phyloP scores from a whole-genome alignment of 495 filamentous ascomycete genomes.

The Parathielavia appendiculata region DNA sequence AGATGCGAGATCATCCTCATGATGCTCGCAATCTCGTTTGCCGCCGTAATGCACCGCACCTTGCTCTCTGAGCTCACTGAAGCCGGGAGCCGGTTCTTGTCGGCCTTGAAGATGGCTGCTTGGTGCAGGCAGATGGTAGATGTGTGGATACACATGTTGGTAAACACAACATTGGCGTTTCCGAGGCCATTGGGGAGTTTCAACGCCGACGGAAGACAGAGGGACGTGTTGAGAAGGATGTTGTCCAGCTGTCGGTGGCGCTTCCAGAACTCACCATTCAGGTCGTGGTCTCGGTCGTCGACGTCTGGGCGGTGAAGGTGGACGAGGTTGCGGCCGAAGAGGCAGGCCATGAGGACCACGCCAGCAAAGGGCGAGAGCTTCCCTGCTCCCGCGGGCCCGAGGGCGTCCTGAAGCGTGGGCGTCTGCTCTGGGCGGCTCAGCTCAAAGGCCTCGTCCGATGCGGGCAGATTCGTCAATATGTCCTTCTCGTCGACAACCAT shows the following conservation, averaged over 20 bases:
- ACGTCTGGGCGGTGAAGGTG: constrained; percentile 87
- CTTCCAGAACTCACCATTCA: constrained; percentile 95
- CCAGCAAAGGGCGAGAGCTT: constrained; percentile 75
- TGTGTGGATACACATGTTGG: constrained; percentile 95
- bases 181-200: constrained; percentile 70
- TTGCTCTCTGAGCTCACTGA: constrained; percentile 83
- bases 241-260: constrained; percentile 86
- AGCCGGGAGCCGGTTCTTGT: constrained; percentile 75
- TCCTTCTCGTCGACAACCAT: constrained; percentile 90
- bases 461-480: constrained; percentile 79
- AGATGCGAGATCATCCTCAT: constrained; percentile 94
- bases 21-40: constrained; percentile 89
- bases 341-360: constrained; percentile 73
- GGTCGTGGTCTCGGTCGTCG: constrained; percentile 78
- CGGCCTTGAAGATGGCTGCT: constrained; percentile 94
- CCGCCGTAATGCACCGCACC: constrained; percentile 85
- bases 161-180: constrained; percentile 86
- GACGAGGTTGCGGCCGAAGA: constrained; percentile 91
- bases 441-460: constrained; percentile 81
- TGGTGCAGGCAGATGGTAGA: constrained; percentile 97
- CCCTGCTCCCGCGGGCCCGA: constrained; percentile 63
- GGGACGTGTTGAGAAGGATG: constrained; percentile 76
- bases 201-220: constrained; percentile 77
- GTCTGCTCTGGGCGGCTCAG: constrained; percentile 69
- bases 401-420: constrained; percentile 62